Percentiles rank a stretch among this genome's conserved stretches.
Conservation (phyloP, 345 rosid genomes). For the Clausena lansium region DNA sequence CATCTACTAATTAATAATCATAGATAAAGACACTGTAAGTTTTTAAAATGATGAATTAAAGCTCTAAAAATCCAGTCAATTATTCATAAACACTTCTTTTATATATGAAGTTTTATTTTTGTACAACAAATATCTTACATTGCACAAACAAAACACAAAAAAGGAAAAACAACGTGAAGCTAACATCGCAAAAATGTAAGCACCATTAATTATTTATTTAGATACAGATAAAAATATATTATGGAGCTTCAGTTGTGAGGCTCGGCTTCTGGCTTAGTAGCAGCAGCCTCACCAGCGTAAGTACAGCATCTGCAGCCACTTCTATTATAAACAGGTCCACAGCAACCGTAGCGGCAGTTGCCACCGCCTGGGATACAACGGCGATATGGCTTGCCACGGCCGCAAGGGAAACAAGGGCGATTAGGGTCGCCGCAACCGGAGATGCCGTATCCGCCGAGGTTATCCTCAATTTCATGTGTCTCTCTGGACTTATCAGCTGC, state of each 20-base stretch:
- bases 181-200: background rate
- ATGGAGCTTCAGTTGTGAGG: slow-evolving; percentile 14
- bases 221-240: background rate
- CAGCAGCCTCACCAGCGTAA: slow-evolving; percentile 15
- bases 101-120: too few species aligned
- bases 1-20: too few species aligned
- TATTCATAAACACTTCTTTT: too few species aligned
- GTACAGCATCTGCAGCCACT: slow-evolving; percentile 22
- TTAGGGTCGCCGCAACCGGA: too few species aligned
- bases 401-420: too few species aligned
- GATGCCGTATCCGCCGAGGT: background rate
- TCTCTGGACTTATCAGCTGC: slow-evolving; percentile 10
- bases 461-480: slow-evolving; percentile 9
- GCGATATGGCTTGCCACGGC: too few species aligned
- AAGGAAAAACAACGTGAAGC: background rate
- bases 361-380: too few species aligned
- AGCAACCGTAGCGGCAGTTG: slow-evolving; percentile 14
- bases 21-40: too few species aligned
- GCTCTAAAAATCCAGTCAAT: too few species aligned
- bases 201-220: background rate
- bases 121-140: too few species aligned
- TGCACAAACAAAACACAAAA: too few species aligned
- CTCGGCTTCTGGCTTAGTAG: background rate
- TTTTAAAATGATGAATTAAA: too few species aligned
- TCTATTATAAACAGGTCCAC: background rate